These are phyloP conservation scores for Claviceps fusiformis DNA, from an alignment of 2,329 filamentous ascomycete genomes.

Conservation along the genomic window DNA sequence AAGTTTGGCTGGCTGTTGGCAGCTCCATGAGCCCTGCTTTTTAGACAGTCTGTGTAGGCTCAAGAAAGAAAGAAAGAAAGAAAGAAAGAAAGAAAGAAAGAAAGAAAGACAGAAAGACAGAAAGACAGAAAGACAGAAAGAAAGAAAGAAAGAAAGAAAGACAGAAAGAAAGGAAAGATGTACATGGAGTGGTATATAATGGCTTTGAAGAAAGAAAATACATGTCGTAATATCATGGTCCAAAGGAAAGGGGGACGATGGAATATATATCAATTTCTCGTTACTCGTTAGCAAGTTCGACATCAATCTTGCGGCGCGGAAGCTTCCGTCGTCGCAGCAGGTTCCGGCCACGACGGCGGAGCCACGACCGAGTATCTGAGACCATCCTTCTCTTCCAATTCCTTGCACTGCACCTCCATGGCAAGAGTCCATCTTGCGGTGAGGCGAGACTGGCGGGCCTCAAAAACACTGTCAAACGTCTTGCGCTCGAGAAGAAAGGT, in stretches of 20 bases:
- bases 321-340: background rate
- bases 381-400: constrained; percentile 32
- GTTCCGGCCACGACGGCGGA: constrained; percentile 19
- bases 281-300: background rate
- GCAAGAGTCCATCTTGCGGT: constrained; percentile 37
- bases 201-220: background rate
- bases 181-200: background rate
- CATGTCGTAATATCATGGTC: background rate
- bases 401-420: constrained; percentile 38
- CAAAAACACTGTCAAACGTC: constrained; percentile 29
- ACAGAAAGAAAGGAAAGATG: background rate
- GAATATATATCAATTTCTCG: background rate
- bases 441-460: constrained; percentile 29
- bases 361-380: constrained; percentile 26
- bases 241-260: background rate
- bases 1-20: background rate
- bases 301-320: background rate
- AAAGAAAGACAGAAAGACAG: background rate
- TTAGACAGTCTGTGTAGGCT: background rate
- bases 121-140: background rate
- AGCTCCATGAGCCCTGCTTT: background rate
- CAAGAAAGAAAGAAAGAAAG: no score
- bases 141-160: no score
- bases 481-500: constrained; percentile 37
- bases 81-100: background rate